Base-by-base conservation (phyloP, 768 basidiomycete species). In the Lactarius hengduanensis region DNA sequence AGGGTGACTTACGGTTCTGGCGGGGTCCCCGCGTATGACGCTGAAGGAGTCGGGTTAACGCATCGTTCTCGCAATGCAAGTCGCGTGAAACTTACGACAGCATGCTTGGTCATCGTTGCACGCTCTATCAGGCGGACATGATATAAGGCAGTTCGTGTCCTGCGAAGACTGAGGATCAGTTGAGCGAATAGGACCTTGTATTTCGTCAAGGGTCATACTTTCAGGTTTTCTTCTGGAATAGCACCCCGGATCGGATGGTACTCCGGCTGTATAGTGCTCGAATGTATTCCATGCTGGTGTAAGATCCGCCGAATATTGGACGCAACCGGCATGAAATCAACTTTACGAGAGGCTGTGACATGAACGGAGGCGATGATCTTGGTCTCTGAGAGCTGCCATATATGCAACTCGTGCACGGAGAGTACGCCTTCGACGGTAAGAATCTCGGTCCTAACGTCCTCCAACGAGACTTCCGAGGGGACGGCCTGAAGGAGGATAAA, bases 281-380 rank as follows among this genome's bases (percentile, higher is more conserved):
- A 93, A 78, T 98, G 97, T 65, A 99, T 94, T 32, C 96, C 96
- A 71, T 92, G 91, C 56, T 90, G 80, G 75, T 98, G 97, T 63
- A 98, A 82, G 1, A 84, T 86, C 75, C 87, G 85, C 64, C 95
- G 84, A 69, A 99, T 96, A 53, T 89, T 85, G 45, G 84, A 85
- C 18, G 93, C 92, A 59, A 96, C 85, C 2, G 83, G 86, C 92
- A 98, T 98, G 74, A 98, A 98, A 72, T 97, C 95, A 63, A 86
- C 83, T 26, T 86, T 85, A 58, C 88, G 83, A 45, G 87, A 87
- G 9, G 94, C 87, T 71, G 92, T 84, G 57, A 99, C 93, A 77
- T 99, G 97, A 30, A 99, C 96, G 2, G 92, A 96, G 11, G 96
- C 96, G 53, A 99, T 90, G 62, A 95, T 87, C 75, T 97, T 98